Conservation (phyloP, 768 basidiomycete genomes). For the Pleurotus tuoliensis region DNA sequence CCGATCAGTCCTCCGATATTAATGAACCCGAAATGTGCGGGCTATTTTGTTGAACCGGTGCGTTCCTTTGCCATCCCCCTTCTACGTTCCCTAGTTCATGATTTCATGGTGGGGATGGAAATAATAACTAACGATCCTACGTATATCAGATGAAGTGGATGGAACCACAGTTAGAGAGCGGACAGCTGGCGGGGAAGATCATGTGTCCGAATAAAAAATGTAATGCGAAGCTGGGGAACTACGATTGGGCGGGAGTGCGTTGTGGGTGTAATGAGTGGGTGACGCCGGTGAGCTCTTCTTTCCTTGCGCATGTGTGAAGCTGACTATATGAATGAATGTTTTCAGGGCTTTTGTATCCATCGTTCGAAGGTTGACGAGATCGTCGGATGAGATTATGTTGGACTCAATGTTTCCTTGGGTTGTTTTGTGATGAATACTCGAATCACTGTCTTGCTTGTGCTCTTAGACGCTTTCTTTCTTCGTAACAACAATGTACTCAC, state of each 20-base stretch:
- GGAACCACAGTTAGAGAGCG: constrained; percentile 74
- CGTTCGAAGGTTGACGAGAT: constrained; percentile 69
- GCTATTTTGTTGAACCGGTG: constrained; percentile 96
- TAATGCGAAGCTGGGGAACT: constrained; percentile 88
- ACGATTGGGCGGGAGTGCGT: constrained; percentile 93
- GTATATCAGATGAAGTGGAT: constrained; percentile 87
- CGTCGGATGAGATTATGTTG: constrained; percentile 19
- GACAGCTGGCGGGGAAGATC: constrained; percentile 84
- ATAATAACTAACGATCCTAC: neutral
- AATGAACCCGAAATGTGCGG: constrained; percentile 82
- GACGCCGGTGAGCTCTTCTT: constrained; percentile 60
- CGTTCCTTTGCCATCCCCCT: constrained; percentile 23
- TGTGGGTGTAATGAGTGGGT: constrained; percentile 94
- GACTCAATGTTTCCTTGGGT: neutral
- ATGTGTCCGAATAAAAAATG: constrained; percentile 91
- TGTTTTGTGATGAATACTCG: neutral
- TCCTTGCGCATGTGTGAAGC: neutral
- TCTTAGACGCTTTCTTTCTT: too few species aligned
- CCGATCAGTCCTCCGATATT: constrained; percentile 61
- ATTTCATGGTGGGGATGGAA: neutral
- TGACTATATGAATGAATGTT: neutral
- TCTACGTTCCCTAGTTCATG: neutral
- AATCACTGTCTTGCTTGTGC: too few species aligned
- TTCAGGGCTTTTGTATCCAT: constrained; percentile 63
- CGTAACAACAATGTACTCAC: too few species aligned